Conservation (phyloP, 805 yeast genomes). For the Yamadazyma paraphyllophila region DNA sequence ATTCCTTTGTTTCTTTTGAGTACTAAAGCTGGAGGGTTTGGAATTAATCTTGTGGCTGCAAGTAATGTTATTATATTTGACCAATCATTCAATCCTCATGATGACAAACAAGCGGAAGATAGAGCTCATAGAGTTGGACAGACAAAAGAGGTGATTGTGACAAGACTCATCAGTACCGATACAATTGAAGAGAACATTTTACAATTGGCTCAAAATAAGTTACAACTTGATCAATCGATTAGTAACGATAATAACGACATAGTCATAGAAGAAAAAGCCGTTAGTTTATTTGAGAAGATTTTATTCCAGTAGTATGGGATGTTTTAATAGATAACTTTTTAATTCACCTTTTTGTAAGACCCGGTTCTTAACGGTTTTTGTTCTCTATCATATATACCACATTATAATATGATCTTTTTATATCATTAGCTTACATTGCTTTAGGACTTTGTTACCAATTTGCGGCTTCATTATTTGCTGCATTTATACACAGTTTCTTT, state of each 20-base stretch:
- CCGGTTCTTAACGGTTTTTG: too few relatives aligned
- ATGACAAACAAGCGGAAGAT: conserved; percentile 98
- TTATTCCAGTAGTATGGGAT: conserved; percentile 29
- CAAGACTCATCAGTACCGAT: conserved; percentile 65
- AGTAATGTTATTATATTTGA: conserved; percentile 89
- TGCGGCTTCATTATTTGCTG: background rate
- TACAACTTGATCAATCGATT: conserved; percentile 76
- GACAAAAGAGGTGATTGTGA: conserved; percentile 75
- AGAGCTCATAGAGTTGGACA: conserved; percentile 98
- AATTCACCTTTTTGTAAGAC: too few relatives aligned
- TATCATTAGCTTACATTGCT: too few relatives aligned
- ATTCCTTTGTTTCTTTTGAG: conserved; percentile 87
- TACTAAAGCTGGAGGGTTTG: conserved; percentile 98
- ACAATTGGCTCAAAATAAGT: conserved; percentile 82
- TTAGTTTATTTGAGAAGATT: conserved; percentile 49
- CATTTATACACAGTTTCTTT: background rate
- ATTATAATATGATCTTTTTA: too few relatives aligned
- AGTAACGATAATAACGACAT: conserved; percentile 39
- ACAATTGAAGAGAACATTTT: conserved; percentile 90
- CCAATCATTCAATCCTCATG: conserved; percentile 96
- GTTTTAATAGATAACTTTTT: too few relatives aligned
- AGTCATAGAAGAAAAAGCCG: conserved; percentile 51
- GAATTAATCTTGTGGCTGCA: conserved; percentile 94
- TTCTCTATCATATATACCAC: too few relatives aligned
- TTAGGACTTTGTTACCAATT: too few relatives aligned